phyloP scores from a whole-genome alignment of 306 rosid genomes.

The Ormosia emarginata region DNA sequence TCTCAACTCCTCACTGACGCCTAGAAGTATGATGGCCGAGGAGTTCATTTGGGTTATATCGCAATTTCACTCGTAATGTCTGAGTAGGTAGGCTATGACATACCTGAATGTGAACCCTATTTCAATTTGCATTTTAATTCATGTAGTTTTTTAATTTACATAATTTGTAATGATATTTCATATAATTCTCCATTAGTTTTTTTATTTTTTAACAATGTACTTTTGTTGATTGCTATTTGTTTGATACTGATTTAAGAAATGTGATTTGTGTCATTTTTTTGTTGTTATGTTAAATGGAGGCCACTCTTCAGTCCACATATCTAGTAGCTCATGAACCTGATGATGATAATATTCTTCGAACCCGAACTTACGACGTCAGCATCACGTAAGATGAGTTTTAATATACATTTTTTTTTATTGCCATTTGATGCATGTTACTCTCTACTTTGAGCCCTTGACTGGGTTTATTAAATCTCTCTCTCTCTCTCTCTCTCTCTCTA shows the following conservation, averaged over 20 bases:
- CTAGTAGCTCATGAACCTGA: constrained; percentile 85
- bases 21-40: background rate
- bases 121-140: background rate
- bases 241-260: constrained; percentile 21
- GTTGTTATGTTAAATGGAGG: constrained; percentile 34
- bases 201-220: background rate
- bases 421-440: constrained; percentile 4
- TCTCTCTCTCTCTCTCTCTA: background rate
- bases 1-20: background rate
- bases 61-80: background rate
- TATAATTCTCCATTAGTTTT: background rate
- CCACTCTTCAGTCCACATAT: constrained; percentile 67
- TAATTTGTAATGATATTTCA: background rate
- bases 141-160: background rate
- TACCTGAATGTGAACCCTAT: constrained; percentile 2
- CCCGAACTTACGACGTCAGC: constrained; percentile 91
- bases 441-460: background rate
- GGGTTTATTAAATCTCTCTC: background rate
- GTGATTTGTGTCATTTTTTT: constrained; percentile 16
- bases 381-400: constrained; percentile 69
- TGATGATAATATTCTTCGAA: constrained; percentile 84
- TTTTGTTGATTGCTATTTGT: background rate
- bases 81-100: background rate
- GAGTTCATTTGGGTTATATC: background rate
- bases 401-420: constrained; percentile 3